These are phyloP conservation scores for Aspergillus hancockii DNA, from an alignment of 495 filamentous ascomycete species.

Conservation along the genomic window DNA sequence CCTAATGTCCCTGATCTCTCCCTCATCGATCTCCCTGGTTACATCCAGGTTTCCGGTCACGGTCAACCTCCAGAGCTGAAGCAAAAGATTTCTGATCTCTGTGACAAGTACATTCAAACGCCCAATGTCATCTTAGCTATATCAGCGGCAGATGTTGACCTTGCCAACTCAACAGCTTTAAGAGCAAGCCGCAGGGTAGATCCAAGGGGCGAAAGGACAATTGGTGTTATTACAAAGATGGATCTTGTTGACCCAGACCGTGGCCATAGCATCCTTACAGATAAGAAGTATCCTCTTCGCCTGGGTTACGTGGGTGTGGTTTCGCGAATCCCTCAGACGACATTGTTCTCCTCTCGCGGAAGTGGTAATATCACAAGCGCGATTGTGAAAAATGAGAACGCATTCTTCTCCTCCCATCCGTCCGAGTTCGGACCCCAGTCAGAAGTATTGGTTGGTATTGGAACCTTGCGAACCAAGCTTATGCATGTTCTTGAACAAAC, in stretches of 20 bases:
- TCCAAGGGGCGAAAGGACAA: constrained; percentile 91
- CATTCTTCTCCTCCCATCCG: constrained; percentile 85
- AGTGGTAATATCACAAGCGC: constrained; percentile 77
- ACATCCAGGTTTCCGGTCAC: constrained; percentile 90
- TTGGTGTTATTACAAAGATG: constrained; percentile 99
- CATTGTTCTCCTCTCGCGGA: constrained; percentile 75
- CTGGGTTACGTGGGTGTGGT: constrained; percentile 98
- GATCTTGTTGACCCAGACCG: constrained; percentile 87
- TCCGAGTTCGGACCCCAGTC: constrained; percentile 73
- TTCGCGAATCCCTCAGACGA: constrained; percentile 71
- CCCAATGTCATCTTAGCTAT: constrained; percentile 97
- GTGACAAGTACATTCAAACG: constrained; percentile 95
- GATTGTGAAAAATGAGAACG: constrained; percentile 84
- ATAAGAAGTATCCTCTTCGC: constrained; percentile 91
- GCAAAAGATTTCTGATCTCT: constrained; percentile 92
- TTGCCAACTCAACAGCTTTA: constrained; percentile 94
- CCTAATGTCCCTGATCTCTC: constrained; percentile 95
- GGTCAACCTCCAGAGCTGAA: constrained; percentile 93
- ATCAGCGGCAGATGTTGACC: constrained; percentile 94
- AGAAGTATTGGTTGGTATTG: constrained; percentile 74
- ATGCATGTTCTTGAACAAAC: constrained; percentile 97
- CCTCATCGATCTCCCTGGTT: constrained; percentile 93
- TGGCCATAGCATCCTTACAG: constrained; percentile 73
- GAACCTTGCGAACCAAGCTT: constrained; percentile 86
- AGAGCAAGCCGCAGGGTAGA: constrained; percentile 90